Evolutionary conservation across 768 basidiomycete species (phyloP).

Genomic region (Tricholoma bakamatsutake): DNA sequence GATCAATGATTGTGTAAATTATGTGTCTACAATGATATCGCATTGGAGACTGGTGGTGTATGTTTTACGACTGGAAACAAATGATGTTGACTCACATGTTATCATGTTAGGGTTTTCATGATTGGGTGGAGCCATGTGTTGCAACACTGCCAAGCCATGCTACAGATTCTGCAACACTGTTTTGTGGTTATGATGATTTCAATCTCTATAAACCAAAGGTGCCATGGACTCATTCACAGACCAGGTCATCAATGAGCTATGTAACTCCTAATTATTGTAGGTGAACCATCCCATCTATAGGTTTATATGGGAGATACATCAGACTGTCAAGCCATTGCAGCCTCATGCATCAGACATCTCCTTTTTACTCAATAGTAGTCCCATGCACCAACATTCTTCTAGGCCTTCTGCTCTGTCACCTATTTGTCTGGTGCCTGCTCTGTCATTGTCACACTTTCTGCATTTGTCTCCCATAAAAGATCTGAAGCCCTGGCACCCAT

Average conservation of each 20-base stretch:
- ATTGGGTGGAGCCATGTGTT: neutral
- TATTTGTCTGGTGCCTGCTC: no score
- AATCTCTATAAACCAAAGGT: neutral
- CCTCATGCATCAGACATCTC: neutral
- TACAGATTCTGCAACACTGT: neutral
- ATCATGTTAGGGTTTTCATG: neutral
- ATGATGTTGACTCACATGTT: neutral
- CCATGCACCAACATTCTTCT: no score
- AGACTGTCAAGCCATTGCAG: neutral
- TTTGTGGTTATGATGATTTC: neutral
- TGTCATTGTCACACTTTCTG: no score
- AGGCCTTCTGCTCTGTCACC: no score
- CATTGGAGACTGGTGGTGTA: neutral
- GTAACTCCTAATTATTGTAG: no score
- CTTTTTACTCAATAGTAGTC: neutral
- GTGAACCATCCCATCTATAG: no score
- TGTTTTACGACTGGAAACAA: neutral
- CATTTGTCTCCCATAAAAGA: no score
- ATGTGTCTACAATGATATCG: neutral
- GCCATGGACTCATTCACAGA: neutral
- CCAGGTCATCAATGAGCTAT: neutral
- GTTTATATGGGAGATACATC: no score
- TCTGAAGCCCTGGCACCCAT: no score
- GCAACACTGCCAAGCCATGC: neutral
- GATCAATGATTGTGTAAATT: neutral